Evolutionary conservation across 2,329 filamentous ascomycete genomes (phyloP).

Genomic region (Hypoxylon sp.): DNA sequence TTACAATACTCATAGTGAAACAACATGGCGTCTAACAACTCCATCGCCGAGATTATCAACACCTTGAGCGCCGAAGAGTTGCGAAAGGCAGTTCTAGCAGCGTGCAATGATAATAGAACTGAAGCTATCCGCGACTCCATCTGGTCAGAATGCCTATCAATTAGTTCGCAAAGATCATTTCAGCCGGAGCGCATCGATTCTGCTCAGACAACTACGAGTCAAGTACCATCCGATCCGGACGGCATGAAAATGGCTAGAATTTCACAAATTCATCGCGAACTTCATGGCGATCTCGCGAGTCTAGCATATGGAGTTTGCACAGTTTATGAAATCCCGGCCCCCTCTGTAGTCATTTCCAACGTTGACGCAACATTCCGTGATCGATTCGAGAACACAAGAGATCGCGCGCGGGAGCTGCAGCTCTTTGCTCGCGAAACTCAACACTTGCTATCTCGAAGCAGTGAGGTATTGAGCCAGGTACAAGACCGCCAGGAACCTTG

Average conservation of each 20-base stretch:
- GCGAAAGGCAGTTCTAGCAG: background rate
- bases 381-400: constrained; percentile 2
- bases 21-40: constrained; percentile 1
- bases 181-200: too few species aligned
- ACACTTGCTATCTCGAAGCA: constrained; percentile 3
- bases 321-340: background rate
- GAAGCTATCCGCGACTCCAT: constrained; percentile 4
- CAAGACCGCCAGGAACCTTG: background rate
- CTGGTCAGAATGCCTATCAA: constrained; percentile 1
- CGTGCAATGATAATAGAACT: background rate
- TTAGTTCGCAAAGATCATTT: background rate
- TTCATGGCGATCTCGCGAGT: constrained; percentile 7
- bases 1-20: background rate
- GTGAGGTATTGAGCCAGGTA: background rate
- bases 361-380: background rate
- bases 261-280: background rate
- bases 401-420: background rate
- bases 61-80: background rate
- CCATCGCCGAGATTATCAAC: background rate
- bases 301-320: constrained; percentile 17
- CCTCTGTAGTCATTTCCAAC: background rate
- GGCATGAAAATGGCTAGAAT: background rate
- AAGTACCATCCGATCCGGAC: background rate
- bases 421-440: constrained; percentile 1
- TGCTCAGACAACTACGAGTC: background rate